Conservation (phyloP, 106 monocot genomes). For the Cymbidium sinense region DNA sequence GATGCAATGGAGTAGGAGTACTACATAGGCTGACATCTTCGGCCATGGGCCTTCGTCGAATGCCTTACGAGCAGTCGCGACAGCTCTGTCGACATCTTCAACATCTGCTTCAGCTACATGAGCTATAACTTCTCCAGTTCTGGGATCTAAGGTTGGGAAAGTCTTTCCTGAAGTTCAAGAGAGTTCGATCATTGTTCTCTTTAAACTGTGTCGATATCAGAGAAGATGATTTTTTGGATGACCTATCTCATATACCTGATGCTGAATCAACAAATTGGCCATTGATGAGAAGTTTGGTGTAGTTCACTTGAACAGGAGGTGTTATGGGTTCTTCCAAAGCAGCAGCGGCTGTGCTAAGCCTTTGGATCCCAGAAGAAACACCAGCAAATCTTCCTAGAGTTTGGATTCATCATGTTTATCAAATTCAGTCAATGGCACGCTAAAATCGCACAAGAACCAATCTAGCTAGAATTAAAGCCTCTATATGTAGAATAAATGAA, state of each 20-base stretch:
- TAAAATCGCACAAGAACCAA: neutral
- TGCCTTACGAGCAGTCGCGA: slow-evolving; percentile 86
- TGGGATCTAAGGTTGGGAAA: slow-evolving; percentile 89
- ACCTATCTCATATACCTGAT: slow-evolving; percentile 39
- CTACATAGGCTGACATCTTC: slow-evolving; percentile 84
- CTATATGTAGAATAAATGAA: neutral
- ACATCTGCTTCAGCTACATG: slow-evolving; percentile 91
- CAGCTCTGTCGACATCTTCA: slow-evolving; percentile 75
- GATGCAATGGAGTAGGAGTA: neutral
- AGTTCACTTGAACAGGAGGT: slow-evolving; percentile 65
- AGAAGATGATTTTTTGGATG: neutral
- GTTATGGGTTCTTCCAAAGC: slow-evolving; percentile 56
- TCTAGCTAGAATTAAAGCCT: neutral
- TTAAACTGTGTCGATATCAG: neutral
- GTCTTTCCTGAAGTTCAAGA: slow-evolving; percentile 56
- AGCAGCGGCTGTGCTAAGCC: slow-evolving; percentile 51
- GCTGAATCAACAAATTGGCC: slow-evolving; percentile 81
- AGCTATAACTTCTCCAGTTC: slow-evolving; percentile 86
- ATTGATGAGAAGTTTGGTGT: slow-evolving; percentile 78
- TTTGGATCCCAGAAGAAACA: slow-evolving; percentile 16
- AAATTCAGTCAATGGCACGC: neutral
- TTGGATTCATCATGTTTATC: neutral
- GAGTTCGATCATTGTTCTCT: neutral
- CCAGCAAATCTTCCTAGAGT: slow-evolving; percentile 24
- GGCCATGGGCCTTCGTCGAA: slow-evolving; percentile 99